phyloP scores from a whole-genome alignment of 306 rosid species.

The Prunus salicina region DNA sequence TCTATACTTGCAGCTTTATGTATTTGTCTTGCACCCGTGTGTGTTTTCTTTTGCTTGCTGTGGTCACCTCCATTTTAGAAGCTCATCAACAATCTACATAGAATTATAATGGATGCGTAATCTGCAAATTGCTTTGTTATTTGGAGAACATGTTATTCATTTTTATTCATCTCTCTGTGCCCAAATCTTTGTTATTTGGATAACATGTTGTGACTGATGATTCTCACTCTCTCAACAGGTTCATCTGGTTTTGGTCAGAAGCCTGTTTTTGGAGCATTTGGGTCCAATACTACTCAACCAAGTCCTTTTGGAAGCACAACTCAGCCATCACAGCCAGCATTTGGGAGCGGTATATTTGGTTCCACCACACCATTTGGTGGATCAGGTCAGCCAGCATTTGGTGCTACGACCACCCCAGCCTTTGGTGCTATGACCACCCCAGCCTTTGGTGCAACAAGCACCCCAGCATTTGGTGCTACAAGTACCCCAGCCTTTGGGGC shows the following conservation, averaged over 20 bases:
- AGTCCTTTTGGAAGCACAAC: slow-evolving; percentile 70
- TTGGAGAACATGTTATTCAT: neutral
- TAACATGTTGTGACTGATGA: slow-evolving; percentile 15
- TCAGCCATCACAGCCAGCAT: slow-evolving; percentile 79
- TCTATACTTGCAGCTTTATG: neutral
- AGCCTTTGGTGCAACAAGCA: slow-evolving; percentile 47
- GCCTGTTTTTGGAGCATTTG: slow-evolving; percentile 81
- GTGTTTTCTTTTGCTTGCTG: too few species aligned
- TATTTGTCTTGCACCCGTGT: too few species aligned
- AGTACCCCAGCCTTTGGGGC: slow-evolving; percentile 44
- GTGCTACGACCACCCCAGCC: slow-evolving; percentile 37
- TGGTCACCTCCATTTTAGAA: neutral
- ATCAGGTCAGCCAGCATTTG: slow-evolving; percentile 58
- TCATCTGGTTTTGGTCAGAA: slow-evolving; percentile 83
- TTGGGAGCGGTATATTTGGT: slow-evolving; percentile 80
- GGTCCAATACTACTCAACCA: slow-evolving; percentile 66
- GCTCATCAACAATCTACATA: neutral
- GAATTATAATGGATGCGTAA: neutral
- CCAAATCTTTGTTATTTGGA: neutral
- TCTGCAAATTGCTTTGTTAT: neutral
- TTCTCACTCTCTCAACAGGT: slow-evolving; percentile 34
- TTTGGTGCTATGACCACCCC: slow-evolving; percentile 42
- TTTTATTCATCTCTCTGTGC: neutral
- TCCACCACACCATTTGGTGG: slow-evolving; percentile 79
- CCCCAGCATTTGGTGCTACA: slow-evolving; percentile 27